Evolutionary conservation across 164 flowering plant species (phyloP).

Genomic region (Magnolia changhungtana): DNA sequence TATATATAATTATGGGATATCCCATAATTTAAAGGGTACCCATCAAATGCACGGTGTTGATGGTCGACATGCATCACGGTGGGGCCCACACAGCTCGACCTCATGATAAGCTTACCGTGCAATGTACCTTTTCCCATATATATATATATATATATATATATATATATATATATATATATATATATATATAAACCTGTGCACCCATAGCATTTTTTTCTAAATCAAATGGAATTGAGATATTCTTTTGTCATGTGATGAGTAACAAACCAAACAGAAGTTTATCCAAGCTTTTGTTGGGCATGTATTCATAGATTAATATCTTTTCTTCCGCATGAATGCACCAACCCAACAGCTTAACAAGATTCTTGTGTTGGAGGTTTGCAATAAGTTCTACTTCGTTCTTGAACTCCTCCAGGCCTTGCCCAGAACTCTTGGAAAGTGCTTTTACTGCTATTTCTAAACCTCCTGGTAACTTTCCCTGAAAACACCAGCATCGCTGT

Average conservation of each 20-base stretch:
- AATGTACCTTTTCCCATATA: too few species aligned
- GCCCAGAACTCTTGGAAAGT: constrained; percentile 10
- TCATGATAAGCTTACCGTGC: too few species aligned
- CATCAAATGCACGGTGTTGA: too few species aligned
- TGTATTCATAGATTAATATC: constrained; percentile 16
- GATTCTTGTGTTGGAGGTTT: constrained; percentile 14
- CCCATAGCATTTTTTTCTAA: neutral
- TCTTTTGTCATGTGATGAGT: neutral
- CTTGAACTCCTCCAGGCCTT: constrained; percentile 35
- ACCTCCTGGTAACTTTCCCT: constrained; percentile 10
- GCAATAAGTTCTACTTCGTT: constrained; percentile 27
- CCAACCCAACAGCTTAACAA: constrained; percentile 12
- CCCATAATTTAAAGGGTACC: too few species aligned
- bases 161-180: too few species aligned
- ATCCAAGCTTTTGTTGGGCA: constrained; percentile 24
- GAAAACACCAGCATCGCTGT: neutral
- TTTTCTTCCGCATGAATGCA: constrained; percentile 7
- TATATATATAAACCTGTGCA: neutral
- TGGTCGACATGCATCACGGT: too few species aligned
- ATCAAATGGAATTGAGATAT: neutral
- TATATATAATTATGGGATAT: too few species aligned
- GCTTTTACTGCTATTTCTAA: constrained; percentile 13
- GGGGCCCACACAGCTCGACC: too few species aligned
- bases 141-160: too few species aligned
- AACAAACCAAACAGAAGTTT: neutral